A percentile compares a stretch with the other conserved stretches of the same genome.
Conservation (phyloP, 352 stramenopile species). For the Phytophthora hybrid region DNA sequence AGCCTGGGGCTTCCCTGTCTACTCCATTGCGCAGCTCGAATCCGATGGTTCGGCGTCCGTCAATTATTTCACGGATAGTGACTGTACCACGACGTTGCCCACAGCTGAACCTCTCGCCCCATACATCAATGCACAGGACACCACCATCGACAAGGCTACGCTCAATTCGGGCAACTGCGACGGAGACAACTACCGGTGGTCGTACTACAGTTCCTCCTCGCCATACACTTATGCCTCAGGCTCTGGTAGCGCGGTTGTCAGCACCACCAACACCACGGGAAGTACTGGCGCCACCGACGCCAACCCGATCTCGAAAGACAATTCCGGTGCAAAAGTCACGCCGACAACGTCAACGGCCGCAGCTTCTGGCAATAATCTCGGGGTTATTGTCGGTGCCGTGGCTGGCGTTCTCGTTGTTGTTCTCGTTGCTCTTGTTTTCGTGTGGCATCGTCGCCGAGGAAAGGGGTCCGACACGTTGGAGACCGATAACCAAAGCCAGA, state of each 20-base stretch:
- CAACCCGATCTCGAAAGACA: too few species aligned
- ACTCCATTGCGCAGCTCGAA: neutral
- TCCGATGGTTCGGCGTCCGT: neutral
- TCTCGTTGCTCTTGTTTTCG: too few species aligned
- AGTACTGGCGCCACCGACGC: too few species aligned
- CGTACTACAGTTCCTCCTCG: neutral
- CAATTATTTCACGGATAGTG: constrained; percentile 8
- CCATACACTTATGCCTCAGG: neutral
- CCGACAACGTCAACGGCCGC: too few species aligned
- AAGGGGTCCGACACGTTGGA: too few species aligned
- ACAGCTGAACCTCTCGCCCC: neutral
- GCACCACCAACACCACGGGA: too few species aligned
- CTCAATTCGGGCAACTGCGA: constrained; percentile 1
- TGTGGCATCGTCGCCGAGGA: too few species aligned
- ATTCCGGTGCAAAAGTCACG: too few species aligned
- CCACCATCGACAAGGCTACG: neutral
- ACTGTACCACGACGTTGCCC: neutral
- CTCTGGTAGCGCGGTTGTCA: neutral
- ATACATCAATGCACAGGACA: neutral
- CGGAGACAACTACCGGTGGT: constrained; percentile 11
- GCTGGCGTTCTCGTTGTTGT: too few species aligned
- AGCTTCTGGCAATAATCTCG: too few species aligned
- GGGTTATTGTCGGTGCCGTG: too few species aligned
- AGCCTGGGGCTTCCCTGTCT: neutral
- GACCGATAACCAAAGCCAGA: too few species aligned